Conservation (phyloP, 2,329 filamentous ascomycete genomes). For the Zymoseptoria brevis region DNA sequence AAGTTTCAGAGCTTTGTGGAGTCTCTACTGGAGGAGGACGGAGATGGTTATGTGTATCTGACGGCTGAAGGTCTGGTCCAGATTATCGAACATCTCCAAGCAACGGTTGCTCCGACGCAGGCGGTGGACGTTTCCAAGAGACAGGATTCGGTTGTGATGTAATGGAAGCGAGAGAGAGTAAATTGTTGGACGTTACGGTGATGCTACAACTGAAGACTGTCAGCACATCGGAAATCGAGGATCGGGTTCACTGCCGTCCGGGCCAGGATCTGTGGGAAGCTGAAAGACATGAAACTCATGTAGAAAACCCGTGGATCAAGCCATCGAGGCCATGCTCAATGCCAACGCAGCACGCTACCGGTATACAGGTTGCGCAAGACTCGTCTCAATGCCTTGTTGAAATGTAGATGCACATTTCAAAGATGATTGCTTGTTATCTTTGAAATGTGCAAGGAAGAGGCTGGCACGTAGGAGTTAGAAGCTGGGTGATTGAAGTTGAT, state of each 20-base stretch:
- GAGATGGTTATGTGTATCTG: neutral
- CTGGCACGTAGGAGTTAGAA: no score
- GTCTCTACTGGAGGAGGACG: neutral
- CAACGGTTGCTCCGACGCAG: neutral
- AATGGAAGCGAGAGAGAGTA: neutral
- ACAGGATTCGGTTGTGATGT: neutral
- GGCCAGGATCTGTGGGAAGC: neutral
- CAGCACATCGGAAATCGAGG: neutral
- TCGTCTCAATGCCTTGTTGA: no score
- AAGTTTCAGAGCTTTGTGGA: neutral
- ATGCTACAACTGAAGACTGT: no score
- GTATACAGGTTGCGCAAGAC: no score
- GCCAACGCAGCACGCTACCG: no score
- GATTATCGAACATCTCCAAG: neutral
- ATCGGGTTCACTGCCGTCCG: neutral
- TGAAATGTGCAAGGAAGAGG: no score
- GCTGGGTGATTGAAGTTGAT: no score
- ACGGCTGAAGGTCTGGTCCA: neutral
- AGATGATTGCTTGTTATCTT: no score
- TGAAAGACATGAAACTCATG: neutral
- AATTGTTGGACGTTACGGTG: neutral
- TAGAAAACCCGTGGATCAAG: no score
- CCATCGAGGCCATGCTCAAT: no score
- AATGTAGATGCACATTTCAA: no score
- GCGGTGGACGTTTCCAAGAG: neutral